These are phyloP conservation scores for Brettanomyces bruxellensis DNA, from an alignment of 805 yeast species.

Conservation along the genomic window DNA sequence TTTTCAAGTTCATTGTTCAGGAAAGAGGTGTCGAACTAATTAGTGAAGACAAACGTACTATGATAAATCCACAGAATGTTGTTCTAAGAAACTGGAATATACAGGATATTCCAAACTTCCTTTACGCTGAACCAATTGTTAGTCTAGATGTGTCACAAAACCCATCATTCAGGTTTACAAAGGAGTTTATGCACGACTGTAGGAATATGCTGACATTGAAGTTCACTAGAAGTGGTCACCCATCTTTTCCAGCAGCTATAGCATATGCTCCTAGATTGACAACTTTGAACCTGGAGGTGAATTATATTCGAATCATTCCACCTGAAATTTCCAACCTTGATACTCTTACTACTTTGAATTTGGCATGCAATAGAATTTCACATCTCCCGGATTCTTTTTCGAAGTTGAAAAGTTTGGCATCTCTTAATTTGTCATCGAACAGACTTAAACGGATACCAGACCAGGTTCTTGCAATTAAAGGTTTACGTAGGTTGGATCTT, in stretches of 20 bases:
- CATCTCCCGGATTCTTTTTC: slow-evolving; percentile 54
- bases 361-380: slow-evolving; percentile 69
- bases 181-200: slow-evolving; percentile 77
- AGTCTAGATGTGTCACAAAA: slow-evolving; percentile 77
- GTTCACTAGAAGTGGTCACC: slow-evolving; percentile 65
- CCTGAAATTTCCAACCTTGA: slow-evolving; percentile 42
- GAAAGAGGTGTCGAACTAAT: slow-evolving; percentile 44
- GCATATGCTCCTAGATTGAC: slow-evolving; percentile 60
- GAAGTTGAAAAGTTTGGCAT: slow-evolving; percentile 41
- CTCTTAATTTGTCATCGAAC: slow-evolving; percentile 76
- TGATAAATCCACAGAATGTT: slow-evolving; percentile 62
- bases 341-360: slow-evolving; percentile 47
- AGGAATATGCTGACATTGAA: slow-evolving; percentile 57
- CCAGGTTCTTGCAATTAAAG: slow-evolving; percentile 48
- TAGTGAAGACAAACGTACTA: slow-evolving; percentile 23
- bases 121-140: slow-evolving; percentile 76
- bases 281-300: slow-evolving; percentile 66
- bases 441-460: slow-evolving; percentile 55
- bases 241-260: slow-evolving; percentile 65
- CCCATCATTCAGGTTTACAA: slow-evolving; percentile 76
- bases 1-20: slow-evolving; percentile 75
- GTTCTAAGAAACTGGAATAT: slow-evolving; percentile 64
- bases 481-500: slow-evolving; percentile 60
- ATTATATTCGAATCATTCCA: slow-evolving; percentile 61
- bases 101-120: slow-evolving; percentile 76